Evolutionary conservation across 1,284 basidiomycete genomes (phyloP).

Genomic region (Trametes pubescens): DNA sequence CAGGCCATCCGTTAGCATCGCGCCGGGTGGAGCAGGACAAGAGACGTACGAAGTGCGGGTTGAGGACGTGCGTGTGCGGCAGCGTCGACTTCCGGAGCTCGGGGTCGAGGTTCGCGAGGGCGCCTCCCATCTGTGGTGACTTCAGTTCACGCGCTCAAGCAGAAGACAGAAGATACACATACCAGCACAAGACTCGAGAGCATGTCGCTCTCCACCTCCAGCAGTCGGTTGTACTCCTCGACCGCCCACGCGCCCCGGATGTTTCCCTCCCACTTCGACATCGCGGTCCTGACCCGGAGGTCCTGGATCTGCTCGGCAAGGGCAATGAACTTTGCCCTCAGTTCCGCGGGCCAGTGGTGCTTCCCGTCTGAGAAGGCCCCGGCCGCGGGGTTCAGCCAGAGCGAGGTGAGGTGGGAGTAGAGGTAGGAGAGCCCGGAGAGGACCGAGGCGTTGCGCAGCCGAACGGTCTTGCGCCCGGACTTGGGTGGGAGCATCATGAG

Average conservation of each 20-base stretch:
- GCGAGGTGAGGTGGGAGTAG: slow-evolving; percentile 53
- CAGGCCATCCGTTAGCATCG: background rate
- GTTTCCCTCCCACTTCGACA: slow-evolving; percentile 57
- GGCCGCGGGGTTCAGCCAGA: slow-evolving; percentile 48
- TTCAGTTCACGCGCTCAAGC: background rate
- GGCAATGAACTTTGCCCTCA: slow-evolving; percentile 44
- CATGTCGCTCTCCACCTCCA: slow-evolving; percentile 53
- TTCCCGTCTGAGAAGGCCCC: slow-evolving; percentile 24
- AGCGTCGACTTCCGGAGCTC: slow-evolving; percentile 48
- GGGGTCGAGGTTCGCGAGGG: slow-evolving; percentile 50
- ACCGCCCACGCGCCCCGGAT: slow-evolving; percentile 60
- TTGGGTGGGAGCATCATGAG: slow-evolving; percentile 60
- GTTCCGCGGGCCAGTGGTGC: slow-evolving; percentile 38
- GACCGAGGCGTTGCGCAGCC: slow-evolving; percentile 53
- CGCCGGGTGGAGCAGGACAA: background rate
- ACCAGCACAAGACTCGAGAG: slow-evolving; percentile 52
- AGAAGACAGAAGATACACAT: slow-evolving; percentile 19
- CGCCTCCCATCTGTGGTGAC: slow-evolving; percentile 48
- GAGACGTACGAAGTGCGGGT: slow-evolving; percentile 55
- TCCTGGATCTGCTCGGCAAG: slow-evolving; percentile 49
- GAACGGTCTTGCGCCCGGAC: slow-evolving; percentile 57
- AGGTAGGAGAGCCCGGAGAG: slow-evolving; percentile 50
- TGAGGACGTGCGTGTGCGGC: slow-evolving; percentile 53
- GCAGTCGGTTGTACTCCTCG: slow-evolving; percentile 54
- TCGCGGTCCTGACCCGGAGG: slow-evolving; percentile 46